Evolutionary conservation across 2,329 filamentous ascomycete species (phyloP), one percentile per base, ranked within the genome.

Genomic region (Alternaria arbusti): DNA sequence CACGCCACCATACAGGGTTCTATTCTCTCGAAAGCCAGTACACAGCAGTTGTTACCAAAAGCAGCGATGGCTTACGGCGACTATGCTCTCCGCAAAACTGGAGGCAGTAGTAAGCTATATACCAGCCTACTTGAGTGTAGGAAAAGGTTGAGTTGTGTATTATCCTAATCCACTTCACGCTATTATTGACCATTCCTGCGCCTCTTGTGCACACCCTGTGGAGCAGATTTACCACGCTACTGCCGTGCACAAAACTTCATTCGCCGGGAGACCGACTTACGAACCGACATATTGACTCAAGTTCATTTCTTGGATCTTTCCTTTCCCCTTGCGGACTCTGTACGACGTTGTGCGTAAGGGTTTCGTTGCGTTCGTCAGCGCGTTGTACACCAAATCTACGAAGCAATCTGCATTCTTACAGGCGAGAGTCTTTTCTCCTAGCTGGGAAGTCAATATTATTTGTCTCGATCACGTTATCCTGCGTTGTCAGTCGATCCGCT

Each of bases 321-420:
- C 22, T 54, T 28, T 54, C 30, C 22, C 7, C 32, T 32, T 54
- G 25, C 12, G 40, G 23, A 23, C 25, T 22, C 30, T 50, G 56
- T 51, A 32, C 50, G 20, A 59, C 49, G 56, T 63, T 17, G 30
- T 59, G 12, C 44, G 46, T 26, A 49, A 49, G n/a, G n/a, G 20
- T 55, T 51, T 52, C 54, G 56, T 63, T 47, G 44, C 44, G 30
- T 46, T 49, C 44, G 36, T 44, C 45, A 54, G 54, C 44, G 25
- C 8, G 40, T 59, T 32, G 56, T 63, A 55, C 59, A 25, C 17
- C 17, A n/a, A 40, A 30, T 54, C 26, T 50, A 54, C 10, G 44
- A 50, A 12, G 51, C 17, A 47, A 26, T 32, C 23, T 40, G 28
- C 50, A 28, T 17, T 36, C 13, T 17, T n/a, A 49, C 6, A 52